Conservation (phyloP, 495 filamentous ascomycete genomes). For the Neurospora sublineolata region DNA sequence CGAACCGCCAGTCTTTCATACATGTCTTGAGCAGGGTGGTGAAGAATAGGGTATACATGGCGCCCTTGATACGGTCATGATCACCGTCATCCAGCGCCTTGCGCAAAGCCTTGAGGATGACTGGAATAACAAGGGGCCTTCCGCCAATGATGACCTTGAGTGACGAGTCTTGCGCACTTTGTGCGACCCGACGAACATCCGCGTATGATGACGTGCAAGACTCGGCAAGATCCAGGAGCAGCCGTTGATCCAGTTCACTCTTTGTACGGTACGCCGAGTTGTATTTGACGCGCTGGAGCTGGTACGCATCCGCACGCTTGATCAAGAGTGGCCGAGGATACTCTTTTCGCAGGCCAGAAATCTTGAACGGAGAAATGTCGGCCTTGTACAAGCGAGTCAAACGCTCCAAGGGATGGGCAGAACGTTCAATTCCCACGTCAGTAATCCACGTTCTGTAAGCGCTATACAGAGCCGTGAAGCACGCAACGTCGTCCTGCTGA, state of each 20-base stretch:
- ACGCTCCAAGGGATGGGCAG: conserved; percentile 84
- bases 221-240: conserved; percentile 80
- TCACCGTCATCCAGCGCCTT: conserved; percentile 74
- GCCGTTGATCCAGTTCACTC: conserved; percentile 68
- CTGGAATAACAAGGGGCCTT: conserved; percentile 76
- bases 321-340: conserved; percentile 85
- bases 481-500: conserved; percentile 90
- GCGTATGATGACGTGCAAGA: conserved; percentile 92
- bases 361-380: conserved; percentile 85
- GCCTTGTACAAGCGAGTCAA: conserved; percentile 69
- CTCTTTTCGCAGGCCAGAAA: conserved; percentile 80
- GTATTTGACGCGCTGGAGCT: conserved; percentile 82
- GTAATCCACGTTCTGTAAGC: conserved; percentile 95
- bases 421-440: conserved; percentile 91
- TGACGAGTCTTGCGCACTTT: conserved; percentile 83
- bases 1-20: conserved; percentile 83
- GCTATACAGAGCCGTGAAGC: conserved; percentile 84
- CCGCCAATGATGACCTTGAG: conserved; percentile 85
- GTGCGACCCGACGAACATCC: conserved; percentile 86
- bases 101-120: conserved; percentile 65
- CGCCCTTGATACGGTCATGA: conserved; percentile 84
- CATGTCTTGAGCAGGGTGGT: conserved; percentile 82
- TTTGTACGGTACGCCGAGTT: conserved; percentile 79
- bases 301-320: conserved; percentile 85
- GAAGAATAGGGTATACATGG: conserved; percentile 78